phyloP scores from a whole-genome alignment of 495 filamentous ascomycete species.

The Aspergillus carlsbadensis region DNA sequence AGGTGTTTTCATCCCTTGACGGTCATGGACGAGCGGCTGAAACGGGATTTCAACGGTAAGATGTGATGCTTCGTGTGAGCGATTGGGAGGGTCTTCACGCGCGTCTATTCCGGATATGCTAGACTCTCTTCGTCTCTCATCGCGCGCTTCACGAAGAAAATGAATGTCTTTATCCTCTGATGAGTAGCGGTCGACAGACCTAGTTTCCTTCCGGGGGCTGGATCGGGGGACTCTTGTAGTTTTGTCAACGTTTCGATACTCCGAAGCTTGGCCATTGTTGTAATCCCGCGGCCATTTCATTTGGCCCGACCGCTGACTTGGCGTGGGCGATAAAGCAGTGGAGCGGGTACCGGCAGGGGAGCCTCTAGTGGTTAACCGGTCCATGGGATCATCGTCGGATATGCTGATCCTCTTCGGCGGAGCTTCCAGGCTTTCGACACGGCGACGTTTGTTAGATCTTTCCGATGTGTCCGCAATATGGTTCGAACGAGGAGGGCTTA shows the following conservation, averaged over 20 bases:
- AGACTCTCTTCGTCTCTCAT: constrained; percentile 24
- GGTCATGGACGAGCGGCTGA: not conserved
- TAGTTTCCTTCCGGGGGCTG: constrained; percentile 6
- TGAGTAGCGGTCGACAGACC: not conserved
- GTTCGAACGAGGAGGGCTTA: constrained; percentile 4
- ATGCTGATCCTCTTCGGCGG: not conserved
- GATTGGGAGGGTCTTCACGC: not conserved
- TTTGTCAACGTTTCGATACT: constrained; percentile 27
- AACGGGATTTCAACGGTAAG: constrained; percentile 19
- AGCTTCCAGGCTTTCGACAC: constrained; percentile 19
- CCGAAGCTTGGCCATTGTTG: constrained; percentile 4
- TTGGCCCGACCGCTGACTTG: constrained; percentile 20
- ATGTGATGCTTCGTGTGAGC: not conserved
- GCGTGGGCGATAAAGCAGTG: constrained; percentile 20
- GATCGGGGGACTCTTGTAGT: constrained; percentile 9
- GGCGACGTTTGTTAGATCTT: constrained; percentile 34
- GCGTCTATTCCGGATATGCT: not conserved
- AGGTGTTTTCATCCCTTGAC: not conserved
- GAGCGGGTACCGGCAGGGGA: constrained; percentile 11
- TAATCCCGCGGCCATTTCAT: constrained; percentile 12
- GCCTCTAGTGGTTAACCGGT: constrained; percentile 11
- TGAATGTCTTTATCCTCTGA: constrained; percentile 20
- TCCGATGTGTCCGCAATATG: constrained; percentile 17
- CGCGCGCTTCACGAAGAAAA: constrained; percentile 29
- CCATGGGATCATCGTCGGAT: constrained; percentile 15